phyloP scores from a whole-genome alignment of 2,329 filamentous ascomycete genomes.

The Ramularia collo-cygni region DNA sequence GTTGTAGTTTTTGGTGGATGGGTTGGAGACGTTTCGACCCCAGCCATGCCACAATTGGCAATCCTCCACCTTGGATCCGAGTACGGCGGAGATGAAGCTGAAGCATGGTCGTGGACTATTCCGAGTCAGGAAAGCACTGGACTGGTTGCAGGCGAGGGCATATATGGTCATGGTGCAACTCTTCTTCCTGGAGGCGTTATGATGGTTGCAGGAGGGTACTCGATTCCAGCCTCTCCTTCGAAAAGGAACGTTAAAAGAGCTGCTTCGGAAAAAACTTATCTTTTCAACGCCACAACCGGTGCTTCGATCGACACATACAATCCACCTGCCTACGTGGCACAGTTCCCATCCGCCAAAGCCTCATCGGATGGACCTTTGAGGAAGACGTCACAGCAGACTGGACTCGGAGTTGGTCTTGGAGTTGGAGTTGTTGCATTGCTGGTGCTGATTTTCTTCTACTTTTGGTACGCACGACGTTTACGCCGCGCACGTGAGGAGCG shows the following conservation, averaged over 20 bases:
- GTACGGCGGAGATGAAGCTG: constrained; percentile 50
- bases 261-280: constrained; percentile 41
- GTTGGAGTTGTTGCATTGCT: constrained; percentile 39
- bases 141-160: constrained; percentile 39
- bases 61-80: constrained; percentile 68
- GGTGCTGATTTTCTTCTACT: constrained; percentile 38
- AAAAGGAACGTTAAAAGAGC: constrained; percentile 30
- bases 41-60: constrained; percentile 75
- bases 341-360: neutral
- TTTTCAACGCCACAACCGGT: constrained; percentile 57
- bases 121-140: constrained; percentile 46
- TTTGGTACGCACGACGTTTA: constrained; percentile 40
- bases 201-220: constrained; percentile 55
- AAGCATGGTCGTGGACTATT: constrained; percentile 63
- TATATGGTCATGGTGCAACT: constrained; percentile 56
- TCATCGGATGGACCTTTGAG: constrained; percentile 30
- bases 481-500: constrained; percentile 37
- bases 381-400: constrained; percentile 40
- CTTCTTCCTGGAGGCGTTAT: constrained; percentile 57
- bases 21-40: constrained; percentile 72
- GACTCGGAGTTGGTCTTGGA: constrained; percentile 40
- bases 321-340: constrained; percentile 28
- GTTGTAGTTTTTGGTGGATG: constrained; percentile 82
- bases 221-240: constrained; percentile 38
- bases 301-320: constrained; percentile 53